These are phyloP conservation scores for Lachnellula suecica DNA, from an alignment of 2,329 filamentous ascomycete genomes.

Conservation along the genomic window DNA sequence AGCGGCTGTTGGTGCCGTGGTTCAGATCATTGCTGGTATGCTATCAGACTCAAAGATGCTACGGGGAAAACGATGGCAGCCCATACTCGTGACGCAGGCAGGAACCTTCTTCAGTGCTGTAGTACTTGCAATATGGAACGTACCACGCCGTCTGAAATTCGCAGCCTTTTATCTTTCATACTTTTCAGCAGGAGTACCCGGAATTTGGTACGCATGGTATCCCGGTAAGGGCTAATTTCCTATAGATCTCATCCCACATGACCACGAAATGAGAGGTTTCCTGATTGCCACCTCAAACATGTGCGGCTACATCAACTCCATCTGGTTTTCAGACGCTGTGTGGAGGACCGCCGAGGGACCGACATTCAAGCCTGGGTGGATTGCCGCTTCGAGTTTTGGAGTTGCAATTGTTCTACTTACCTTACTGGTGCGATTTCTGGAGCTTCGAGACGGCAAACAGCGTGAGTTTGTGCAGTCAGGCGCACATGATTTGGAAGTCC, in stretches of 20 bases:
- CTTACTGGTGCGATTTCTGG: slow-evolving; percentile 1
- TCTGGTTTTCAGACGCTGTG: slow-evolving; percentile 24
- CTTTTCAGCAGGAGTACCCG: slow-evolving; percentile 33
- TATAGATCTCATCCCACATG: slow-evolving; percentile 26
- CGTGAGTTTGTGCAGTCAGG: background rate
- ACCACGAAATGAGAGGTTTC: slow-evolving; percentile 28
- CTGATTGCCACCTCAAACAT: slow-evolving; percentile 24
- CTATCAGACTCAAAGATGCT: slow-evolving; percentile 25
- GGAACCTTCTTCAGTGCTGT: slow-evolving; percentile 28
- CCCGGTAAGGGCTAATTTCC: no score
- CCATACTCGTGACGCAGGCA: slow-evolving; percentile 23
- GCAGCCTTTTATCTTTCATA: slow-evolving; percentile 34
- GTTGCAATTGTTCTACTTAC: slow-evolving; percentile 4
- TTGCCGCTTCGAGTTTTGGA: slow-evolving; percentile 13
- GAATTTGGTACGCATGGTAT: slow-evolving; percentile 34
- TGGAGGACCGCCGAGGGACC: slow-evolving; percentile 26
- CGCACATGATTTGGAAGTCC: background rate
- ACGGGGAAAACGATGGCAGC: slow-evolving; percentile 24
- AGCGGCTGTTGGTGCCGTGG: slow-evolving; percentile 15
- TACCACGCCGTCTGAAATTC: slow-evolving; percentile 32
- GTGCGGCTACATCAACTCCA: slow-evolving; percentile 21
- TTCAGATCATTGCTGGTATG: slow-evolving; percentile 25
- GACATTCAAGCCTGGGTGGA: slow-evolving; percentile 20
- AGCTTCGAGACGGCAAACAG: background rate
- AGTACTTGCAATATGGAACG: slow-evolving; percentile 32